Evolutionary conservation across 805 yeast genomes (phyloP).

Genomic region (Starmerella sp.): DNA sequence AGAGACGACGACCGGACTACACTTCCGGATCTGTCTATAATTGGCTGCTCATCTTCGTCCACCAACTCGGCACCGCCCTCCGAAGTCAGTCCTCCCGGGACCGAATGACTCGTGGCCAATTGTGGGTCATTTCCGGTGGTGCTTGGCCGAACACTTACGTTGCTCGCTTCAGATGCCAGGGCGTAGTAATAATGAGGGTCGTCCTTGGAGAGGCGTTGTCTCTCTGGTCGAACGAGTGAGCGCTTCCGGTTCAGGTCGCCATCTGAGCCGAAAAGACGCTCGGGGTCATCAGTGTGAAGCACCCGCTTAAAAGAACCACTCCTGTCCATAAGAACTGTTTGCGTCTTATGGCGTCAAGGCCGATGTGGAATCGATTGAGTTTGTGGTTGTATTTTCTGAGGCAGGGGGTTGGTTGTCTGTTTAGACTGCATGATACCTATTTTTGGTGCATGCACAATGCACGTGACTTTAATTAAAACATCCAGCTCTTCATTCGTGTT

Average conservation of each 20-base stretch:
- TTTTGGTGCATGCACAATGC: background rate
- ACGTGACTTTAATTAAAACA: constrained; percentile 3
- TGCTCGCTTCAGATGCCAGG: constrained; percentile 16
- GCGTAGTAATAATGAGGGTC: constrained; percentile 69
- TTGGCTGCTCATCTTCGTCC: constrained; percentile 5
- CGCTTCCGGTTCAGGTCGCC: constrained; percentile 36
- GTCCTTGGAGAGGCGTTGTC: constrained; percentile 51
- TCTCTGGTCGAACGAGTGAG: constrained; percentile 76
- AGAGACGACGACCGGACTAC: background rate
- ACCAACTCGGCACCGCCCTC: background rate
- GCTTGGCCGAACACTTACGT: constrained; percentile 52
- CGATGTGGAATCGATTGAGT: background rate
- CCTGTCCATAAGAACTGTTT: constrained; percentile 15
- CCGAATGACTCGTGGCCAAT: constrained; percentile 7
- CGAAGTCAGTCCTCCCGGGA: background rate
- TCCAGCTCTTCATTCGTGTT: background rate
- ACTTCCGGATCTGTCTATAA: background rate
- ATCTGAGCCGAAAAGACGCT: constrained; percentile 7
- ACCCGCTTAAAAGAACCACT: constrained; percentile 16
- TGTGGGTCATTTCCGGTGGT: constrained; percentile 57
- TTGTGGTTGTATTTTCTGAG: background rate
- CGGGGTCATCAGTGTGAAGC: constrained; percentile 4
- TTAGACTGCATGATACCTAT: constrained; percentile 1
- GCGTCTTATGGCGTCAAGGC: background rate
- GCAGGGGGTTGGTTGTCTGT: constrained; percentile 1